Percentiles rank a stretch among this genome's conserved stretches.
Evolutionary conservation across 345 rosid species (phyloP).

Genomic region (Eucalyptus urophylla): DNA sequence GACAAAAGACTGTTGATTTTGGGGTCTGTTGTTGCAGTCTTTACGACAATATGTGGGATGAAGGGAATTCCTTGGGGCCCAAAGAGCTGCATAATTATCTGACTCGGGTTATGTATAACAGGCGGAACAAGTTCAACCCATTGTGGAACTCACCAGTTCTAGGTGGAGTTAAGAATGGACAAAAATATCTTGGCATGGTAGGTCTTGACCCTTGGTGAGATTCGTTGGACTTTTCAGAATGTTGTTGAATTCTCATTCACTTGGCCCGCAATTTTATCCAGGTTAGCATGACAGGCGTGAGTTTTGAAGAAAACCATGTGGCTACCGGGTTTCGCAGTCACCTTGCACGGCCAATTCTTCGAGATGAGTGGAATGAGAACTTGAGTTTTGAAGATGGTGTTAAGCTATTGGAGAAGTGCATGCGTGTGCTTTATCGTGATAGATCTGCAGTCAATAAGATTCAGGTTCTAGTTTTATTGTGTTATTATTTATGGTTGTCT

Average conservation of each 20-base stretch:
- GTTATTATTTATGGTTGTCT: neutral
- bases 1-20: neutral
- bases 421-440: conserved; percentile 96
- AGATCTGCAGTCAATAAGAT: conserved; percentile 89
- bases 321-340: conserved; percentile 97
- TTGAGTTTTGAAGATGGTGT: conserved; percentile 90
- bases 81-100: conserved; percentile 93
- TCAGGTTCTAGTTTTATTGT: conserved; percentile 32
- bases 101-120: conserved; percentile 83
- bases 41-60: conserved; percentile 98
- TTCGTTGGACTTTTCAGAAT: neutral
- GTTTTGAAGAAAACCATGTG: conserved; percentile 77
- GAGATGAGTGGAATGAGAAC: conserved; percentile 83
- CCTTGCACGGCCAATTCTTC: conserved; percentile 87
- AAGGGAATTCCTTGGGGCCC: conserved; percentile 94
- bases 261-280: neutral
- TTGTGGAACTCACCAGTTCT: conserved; percentile 94
- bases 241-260: neutral
- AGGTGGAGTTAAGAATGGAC: conserved; percentile 91
- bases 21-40: conserved; percentile 35
- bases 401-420: conserved; percentile 82
- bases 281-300: conserved; percentile 91
- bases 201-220: neutral
- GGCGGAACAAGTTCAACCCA: conserved; percentile 93
- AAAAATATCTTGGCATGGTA: conserved; percentile 89